Base-by-base conservation (phyloP, 306 rosid genomes). In the Begonia masoniana region DNA sequence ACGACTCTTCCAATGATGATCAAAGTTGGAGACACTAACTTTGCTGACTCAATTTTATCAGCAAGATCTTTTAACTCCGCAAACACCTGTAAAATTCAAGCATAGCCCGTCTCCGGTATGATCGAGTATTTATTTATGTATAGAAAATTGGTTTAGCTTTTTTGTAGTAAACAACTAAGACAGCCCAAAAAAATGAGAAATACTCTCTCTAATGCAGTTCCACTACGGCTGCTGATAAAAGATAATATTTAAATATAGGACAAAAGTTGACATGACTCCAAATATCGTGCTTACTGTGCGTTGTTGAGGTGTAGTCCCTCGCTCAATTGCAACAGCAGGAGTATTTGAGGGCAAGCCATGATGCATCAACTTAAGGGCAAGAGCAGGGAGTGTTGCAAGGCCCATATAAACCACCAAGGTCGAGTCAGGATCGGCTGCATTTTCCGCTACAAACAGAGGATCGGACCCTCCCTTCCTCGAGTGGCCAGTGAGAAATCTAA, bases 401-500 rank as follows among this genome's bases (percentile, higher is more conserved):
- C 97, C 97, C 97, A 91, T 91, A 60, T 91, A 85, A 54, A 91
- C 85, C 48, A 91, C 95, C 77, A 85, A 73, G 64, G 97, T 85
- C 4, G 94, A 78, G 55, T 91, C 91, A 42, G 81, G 72, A 66
- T 89, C 95, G 2, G 91, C 94, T 43, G 94, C 95, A 69, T 82
- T 89, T 77, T 85, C 94, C 3, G 92, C 94, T 19, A 85, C 91
- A 63, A 80, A 91, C 10, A 91, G 67, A 57, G 97, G 97, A 75
- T 85, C 91, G 2, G 77, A 64, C 67, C 97, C 94, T 59, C 97
- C 97, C 66, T 85, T 83, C 61, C 94, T 83, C 13, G 94, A 83
- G 68, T 91, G 97, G 31, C 97, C 97, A 0, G 95, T 85, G 58
- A 91, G 94, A 60, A 91, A 91, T 59, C 95, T 74, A 42, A 80